These are phyloP conservation scores for Pythium utonaiense DNA, from an alignment of 352 stramenopile genomes.

Conservation along the genomic window DNA sequence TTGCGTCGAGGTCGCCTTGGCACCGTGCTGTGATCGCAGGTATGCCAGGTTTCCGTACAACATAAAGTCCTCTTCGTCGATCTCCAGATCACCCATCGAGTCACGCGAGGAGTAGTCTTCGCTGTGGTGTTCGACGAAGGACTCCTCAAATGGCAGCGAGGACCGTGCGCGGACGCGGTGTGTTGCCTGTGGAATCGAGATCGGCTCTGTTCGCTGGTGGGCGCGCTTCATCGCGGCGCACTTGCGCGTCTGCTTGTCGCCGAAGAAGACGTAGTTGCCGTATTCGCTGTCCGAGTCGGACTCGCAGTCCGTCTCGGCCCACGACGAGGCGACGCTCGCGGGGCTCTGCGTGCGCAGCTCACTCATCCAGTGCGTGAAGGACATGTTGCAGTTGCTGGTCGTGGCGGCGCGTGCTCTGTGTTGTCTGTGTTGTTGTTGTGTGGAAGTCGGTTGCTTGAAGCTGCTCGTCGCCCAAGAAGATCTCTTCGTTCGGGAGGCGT, in stretches of 20 bases:
- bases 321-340: constrained; percentile 44
- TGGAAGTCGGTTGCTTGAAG: constrained; percentile 12
- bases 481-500: not conserved
- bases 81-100: constrained; percentile 22
- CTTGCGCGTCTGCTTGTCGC: constrained; percentile 19
- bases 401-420: no score
- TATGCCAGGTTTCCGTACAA: constrained; percentile 69
- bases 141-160: constrained; percentile 18
- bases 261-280: constrained; percentile 14
- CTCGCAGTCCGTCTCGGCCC: constrained; percentile 50
- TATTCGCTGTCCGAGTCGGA: constrained; percentile 42
- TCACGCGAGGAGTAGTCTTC: not conserved
- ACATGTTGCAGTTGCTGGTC: no score
- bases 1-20: constrained; percentile 14
- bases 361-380: no score
- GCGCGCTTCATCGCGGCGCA: constrained; percentile 14
- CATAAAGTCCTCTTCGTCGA: constrained; percentile 59
- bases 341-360: constrained; percentile 25
- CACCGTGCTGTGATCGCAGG: constrained; percentile 50
- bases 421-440: constrained; percentile 15
- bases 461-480: not conserved
- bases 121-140: not conserved
- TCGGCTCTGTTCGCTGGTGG: constrained; percentile 42
- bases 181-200: constrained; percentile 40
- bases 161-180: constrained; percentile 19